Conservation (phyloP, 176 grass and related monocot species). For the Urochloa ruziziensis region DNA sequence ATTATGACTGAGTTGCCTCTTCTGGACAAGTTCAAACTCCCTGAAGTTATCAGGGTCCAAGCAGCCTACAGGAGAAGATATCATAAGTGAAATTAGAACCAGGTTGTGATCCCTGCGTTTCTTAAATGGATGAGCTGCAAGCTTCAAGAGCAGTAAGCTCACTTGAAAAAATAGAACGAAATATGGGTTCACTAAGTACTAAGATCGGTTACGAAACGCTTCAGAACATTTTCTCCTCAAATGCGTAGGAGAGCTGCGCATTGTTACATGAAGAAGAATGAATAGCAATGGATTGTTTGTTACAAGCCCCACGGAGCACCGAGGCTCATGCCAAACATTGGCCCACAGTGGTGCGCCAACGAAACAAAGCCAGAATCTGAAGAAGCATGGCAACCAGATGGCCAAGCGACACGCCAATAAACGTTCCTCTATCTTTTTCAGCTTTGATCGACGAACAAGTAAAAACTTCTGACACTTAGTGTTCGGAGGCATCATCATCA, state of each 20-base stretch:
- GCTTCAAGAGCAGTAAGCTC: neutral
- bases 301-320: no score
- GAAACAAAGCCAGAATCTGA: no score
- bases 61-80: slow-evolving; percentile 41
- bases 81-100: neutral
- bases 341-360: no score
- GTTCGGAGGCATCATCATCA: neutral
- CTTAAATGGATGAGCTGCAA: neutral
- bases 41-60: slow-evolving; percentile 83
- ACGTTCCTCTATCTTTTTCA: neutral
- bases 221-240: no score
- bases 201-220: no score
- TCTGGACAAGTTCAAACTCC: slow-evolving; percentile 80
- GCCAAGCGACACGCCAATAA: neutral
- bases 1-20: slow-evolving; percentile 76
- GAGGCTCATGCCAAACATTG: no score
- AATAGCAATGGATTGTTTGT: no score
- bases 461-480: neutral
- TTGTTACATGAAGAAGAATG: no score
- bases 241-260: no score
- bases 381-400: neutral
- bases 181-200: neutral
- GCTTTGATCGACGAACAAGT: neutral
- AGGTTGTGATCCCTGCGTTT: neutral
- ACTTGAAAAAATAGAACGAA: neutral